Evolutionary conservation across 108 stramenopile genomes (phyloP), one percentile per base, ranked within the genome.

Genomic region (Fragilariopsis cylindrus): DNA sequence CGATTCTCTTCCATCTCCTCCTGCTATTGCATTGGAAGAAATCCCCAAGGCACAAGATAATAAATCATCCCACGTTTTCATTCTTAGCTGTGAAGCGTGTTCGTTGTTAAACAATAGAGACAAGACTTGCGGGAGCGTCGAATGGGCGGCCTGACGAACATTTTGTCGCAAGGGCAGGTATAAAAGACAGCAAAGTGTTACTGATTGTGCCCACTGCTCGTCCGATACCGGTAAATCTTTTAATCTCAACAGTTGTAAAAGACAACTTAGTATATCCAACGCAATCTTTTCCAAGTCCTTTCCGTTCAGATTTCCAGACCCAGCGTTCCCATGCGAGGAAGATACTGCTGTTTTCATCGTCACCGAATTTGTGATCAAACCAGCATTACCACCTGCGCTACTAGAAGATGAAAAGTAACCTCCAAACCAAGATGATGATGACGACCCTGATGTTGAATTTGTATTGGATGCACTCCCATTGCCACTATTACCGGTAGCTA

Each of bases 31-130:
- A 15, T n/a, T n/a, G 6, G 49, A 21, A 1, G 42, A n/a, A 7
- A 70, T 19, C 5, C 76, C 69, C 60, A 76, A 18, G 45, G 72
- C 56, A 62, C 74, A 73, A 5, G 56, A 16, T 48, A 83, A 54
- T 43, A 86, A 65, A 69, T 86, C 85, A 15, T 82, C 64, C 85
- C 85, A 86, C 2, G 85, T 86, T 9, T 65, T 68, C 3, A 73
- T 19, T 41, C 55, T 69, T 57, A 81, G 57, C 39, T 73, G 9
- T 8, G 46, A 48, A 0, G 66, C 67, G 46, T 21, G 49, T 52
- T 75, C 65, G 40, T 74, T 62, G 2, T 63, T 58, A 21, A 68
- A 47, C 40, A 82, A 52, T 12, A 82, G 48, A 21, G 65, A 65
- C 15, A 83, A 12, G 39, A 83, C 76, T 69, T 81, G 80, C 21